Base-by-base conservation (phyloP, 352 stramenopile genomes). In the Thraustochytrium sp. region DNA sequence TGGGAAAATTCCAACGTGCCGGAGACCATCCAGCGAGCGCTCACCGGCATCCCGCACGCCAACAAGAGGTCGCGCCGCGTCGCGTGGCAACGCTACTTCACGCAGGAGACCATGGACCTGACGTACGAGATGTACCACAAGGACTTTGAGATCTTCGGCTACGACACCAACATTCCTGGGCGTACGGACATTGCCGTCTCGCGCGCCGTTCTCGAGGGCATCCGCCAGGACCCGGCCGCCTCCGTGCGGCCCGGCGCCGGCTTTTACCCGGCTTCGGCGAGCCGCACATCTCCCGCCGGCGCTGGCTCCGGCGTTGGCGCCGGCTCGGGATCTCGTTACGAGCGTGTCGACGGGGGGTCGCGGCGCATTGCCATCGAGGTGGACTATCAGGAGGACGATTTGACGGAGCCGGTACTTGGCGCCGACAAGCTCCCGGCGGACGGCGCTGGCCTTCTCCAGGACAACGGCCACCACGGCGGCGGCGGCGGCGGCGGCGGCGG, bases 91-190 rank as follows among this genome's bases (percentile, higher is more conserved):
- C 85, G 88, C 9, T 87, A 88, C 34, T 89, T 85, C 54, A 86
- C 87, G 72, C 86, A 90, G 62, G 86, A 90, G 49, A 89, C 86
- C 34, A 83, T 90, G 74, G 82, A 90, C 63, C 80, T 90, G 42
- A 86, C 77, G 11, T 89, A 88, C 62, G 86, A 90, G 77, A 86
- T 90, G 86, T 90, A 90, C 62, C 64, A 82, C 40, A 82, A 68
- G 49, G 87, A 89, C 53, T 89, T 89, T 74, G 87, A 88, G 51
- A 83, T 89, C 31, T 89, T 89, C 76, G 76, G 77, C 11, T 89
- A 89, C 54, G 46, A 86, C 40, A 64, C 65, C 0, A 36, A 23
- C 2, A 84, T 89, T n/a, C 62, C 84, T 51, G 42, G 86, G 56
- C 48, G 87, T 4, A 65, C 87, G 21, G 86, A 89, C 82, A 51